Conservation (phyloP, 2,329 filamentous ascomycete species). For the Hypoxylon sp. region DNA sequence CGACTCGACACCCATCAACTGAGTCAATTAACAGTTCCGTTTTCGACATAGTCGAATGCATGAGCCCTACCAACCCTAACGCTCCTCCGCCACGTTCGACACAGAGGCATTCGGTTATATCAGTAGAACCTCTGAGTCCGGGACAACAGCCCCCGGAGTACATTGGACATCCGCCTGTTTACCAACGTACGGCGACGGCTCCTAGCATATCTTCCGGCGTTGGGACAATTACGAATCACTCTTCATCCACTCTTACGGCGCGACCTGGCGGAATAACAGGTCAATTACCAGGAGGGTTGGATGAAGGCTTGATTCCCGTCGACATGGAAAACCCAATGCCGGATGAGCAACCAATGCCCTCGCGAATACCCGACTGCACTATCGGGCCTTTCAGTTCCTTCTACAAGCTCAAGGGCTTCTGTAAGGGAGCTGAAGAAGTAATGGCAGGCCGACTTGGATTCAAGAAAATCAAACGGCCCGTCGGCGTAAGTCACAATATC, state of each 20-base stretch:
- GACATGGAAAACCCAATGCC: slow-evolving; percentile 50
- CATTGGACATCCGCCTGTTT: slow-evolving; percentile 47
- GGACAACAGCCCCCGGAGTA: slow-evolving; percentile 44
- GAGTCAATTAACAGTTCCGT: slow-evolving; percentile 58
- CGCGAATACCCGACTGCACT: slow-evolving; percentile 57
- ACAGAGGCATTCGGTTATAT: slow-evolving; percentile 44
- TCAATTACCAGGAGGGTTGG: slow-evolving; percentile 35
- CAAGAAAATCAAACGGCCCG: slow-evolving; percentile 66
- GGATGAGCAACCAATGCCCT: slow-evolving; percentile 40
- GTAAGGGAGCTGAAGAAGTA: slow-evolving; percentile 67
- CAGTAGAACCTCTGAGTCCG: slow-evolving; percentile 41
- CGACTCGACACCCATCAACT: slow-evolving; percentile 53
- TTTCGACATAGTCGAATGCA: slow-evolving; percentile 54
- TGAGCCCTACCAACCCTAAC: slow-evolving; percentile 45
- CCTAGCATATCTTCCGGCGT: slow-evolving; percentile 39
- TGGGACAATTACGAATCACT: slow-evolving; percentile 40
- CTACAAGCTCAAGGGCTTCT: slow-evolving; percentile 68
- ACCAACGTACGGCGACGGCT: slow-evolving; percentile 34
- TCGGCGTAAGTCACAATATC: slow-evolving; percentile 54
- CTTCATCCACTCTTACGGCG: slow-evolving; percentile 44
- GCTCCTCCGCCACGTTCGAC: slow-evolving; percentile 26
- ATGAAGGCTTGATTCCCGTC: slow-evolving; percentile 58
- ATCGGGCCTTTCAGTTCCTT: slow-evolving; percentile 66
- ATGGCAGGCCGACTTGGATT: slow-evolving; percentile 65
- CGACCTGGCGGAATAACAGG: slow-evolving; percentile 25